These are phyloP conservation scores for Candida albicans DNA, from an alignment of 1,139 yeast species.

Conservation along the genomic window DNA sequence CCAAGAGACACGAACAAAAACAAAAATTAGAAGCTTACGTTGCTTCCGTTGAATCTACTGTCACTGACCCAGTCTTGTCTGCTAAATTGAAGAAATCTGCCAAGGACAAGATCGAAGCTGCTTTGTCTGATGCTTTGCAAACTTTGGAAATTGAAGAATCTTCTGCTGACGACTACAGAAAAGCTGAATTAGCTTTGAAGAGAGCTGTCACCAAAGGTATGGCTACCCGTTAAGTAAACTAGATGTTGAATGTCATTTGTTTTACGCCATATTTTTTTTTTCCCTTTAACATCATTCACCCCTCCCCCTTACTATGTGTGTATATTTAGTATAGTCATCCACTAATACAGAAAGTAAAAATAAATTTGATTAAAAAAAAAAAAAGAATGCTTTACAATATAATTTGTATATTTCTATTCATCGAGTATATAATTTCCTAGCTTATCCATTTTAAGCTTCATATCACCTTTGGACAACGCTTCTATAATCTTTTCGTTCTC, in stretches of 20 bases:
- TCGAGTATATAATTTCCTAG: slow-evolving; percentile 77
- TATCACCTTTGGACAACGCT: slow-evolving; percentile 62
- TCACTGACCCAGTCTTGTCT: slow-evolving; percentile 97
- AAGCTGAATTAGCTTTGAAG: slow-evolving; percentile 98
- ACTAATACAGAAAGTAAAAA: slow-evolving; percentile 8
- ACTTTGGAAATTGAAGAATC: slow-evolving; percentile 97
- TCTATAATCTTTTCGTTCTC: slow-evolving; percentile 74
- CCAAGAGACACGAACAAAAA: slow-evolving; percentile 99
- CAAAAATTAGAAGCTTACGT: slow-evolving; percentile 99
- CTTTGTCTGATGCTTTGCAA: slow-evolving; percentile 97
- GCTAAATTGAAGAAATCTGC: slow-evolving; percentile 98
- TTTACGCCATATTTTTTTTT: not conserved
- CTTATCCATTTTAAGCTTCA: slow-evolving; percentile 71
- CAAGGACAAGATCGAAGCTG: slow-evolving; percentile 97
- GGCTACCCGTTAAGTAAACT: slow-evolving; percentile 81
- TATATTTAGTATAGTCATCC: slow-evolving; percentile 11
- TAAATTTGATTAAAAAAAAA: slow-evolving; percentile 11
- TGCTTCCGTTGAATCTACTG: slow-evolving; percentile 93
- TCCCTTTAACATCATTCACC: too few relatives aligned
- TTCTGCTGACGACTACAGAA: slow-evolving; percentile 95
- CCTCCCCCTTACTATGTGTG: slow-evolving; percentile 7
- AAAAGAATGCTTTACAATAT: not conserved
- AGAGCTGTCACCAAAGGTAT: slow-evolving; percentile 99
- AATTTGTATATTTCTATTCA: slow-evolving; percentile 24
- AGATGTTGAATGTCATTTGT: not conserved